Conservation (phyloP, 345 rosid genomes). For the Odontarrhena argentea region DNA sequence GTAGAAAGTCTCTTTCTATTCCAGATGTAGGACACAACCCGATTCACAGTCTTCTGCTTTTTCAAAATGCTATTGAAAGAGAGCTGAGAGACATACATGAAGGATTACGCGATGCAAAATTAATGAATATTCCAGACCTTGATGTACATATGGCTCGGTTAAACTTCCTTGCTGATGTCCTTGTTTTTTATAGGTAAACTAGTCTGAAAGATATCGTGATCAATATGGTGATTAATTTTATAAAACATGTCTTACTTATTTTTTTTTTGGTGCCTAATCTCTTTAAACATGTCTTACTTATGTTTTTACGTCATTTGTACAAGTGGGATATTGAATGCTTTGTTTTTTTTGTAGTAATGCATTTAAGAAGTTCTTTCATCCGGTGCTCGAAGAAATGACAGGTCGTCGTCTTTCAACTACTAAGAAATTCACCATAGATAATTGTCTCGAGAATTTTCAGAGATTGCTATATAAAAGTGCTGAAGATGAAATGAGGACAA, state of each 20-base stretch:
- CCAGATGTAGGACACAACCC: slow-evolving; percentile 42
- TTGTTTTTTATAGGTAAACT: slow-evolving; percentile 71
- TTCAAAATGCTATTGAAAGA: slow-evolving; percentile 59
- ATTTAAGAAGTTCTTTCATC: slow-evolving; percentile 58
- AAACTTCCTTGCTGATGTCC: slow-evolving; percentile 66
- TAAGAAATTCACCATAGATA: slow-evolving; percentile 42
- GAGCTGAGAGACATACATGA: slow-evolving; percentile 61
- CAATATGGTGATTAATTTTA: background rate
- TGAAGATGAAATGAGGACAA: slow-evolving; percentile 33
- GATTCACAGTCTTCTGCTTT: slow-evolving; percentile 49
- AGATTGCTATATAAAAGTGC: slow-evolving; percentile 43
- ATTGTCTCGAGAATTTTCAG: slow-evolving; percentile 51
- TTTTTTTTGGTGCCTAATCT: too few relatives aligned
- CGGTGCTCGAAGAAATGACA: slow-evolving; percentile 45
- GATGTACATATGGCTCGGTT: slow-evolving; percentile 45
- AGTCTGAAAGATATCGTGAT: slow-evolving; percentile 1
- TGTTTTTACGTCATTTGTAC: background rate
- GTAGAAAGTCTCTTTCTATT: slow-evolving; percentile 27
- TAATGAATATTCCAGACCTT: slow-evolving; percentile 45
- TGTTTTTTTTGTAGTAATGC: slow-evolving; percentile 52
- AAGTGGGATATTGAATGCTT: background rate
- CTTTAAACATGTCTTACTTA: background rate
- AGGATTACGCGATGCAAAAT: slow-evolving; percentile 45
- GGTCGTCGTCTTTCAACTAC: slow-evolving; percentile 27
- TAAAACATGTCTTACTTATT: background rate